Base-by-base conservation (phyloP, 306 rosid species). In the Acacia melanoxylon region DNA sequence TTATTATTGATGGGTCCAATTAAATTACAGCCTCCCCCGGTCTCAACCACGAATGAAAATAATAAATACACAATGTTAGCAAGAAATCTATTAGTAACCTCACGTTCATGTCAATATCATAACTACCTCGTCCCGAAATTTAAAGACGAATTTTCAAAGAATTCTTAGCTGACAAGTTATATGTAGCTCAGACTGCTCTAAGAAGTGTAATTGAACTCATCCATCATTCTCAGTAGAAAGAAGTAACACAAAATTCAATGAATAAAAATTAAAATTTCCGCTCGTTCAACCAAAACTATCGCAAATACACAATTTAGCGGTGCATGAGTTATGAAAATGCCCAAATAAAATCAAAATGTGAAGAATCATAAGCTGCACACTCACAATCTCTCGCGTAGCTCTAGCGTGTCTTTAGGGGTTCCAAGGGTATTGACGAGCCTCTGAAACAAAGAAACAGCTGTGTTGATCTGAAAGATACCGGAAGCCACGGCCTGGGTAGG, bases 361-460 rank as follows among this genome's bases (percentile, higher is more conserved):
- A 75, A 58, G 17, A 66, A 72, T 59, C 72, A 72, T 24, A 4
- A 68, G 59, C 16, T 10, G 31, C 20, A 41, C 51, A 82, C 97
- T 87, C 79, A 95, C 99, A 95, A 92, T 89, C 90, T 95, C 6
- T 95, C 97, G 35, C 99, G 99, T 42, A 95, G 93, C 78, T 90
- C 99, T 2, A 92, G 95, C 40, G 99, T 95, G 85, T 95, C 99
- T 81, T 93, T 95, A 0, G 99, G 99, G 78, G 99, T 95, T 24
- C 99, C 99, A 74, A 95, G 90, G 85, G 99, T 93, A 85, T 95
- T 93, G 79, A 95, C 99, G 76, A 90, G 99, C 81, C 99, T 87
- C 86, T 95, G 99, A 69, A 95, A 95, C 56, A 98, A 90, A 73
- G 95, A 89, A 17, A 95, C 98, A 19, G 97, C 95, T 44, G 99